Evolutionary conservation across 2,329 filamentous ascomycete species (phyloP).

Genomic region (Phyllosticta capitalensis): DNA sequence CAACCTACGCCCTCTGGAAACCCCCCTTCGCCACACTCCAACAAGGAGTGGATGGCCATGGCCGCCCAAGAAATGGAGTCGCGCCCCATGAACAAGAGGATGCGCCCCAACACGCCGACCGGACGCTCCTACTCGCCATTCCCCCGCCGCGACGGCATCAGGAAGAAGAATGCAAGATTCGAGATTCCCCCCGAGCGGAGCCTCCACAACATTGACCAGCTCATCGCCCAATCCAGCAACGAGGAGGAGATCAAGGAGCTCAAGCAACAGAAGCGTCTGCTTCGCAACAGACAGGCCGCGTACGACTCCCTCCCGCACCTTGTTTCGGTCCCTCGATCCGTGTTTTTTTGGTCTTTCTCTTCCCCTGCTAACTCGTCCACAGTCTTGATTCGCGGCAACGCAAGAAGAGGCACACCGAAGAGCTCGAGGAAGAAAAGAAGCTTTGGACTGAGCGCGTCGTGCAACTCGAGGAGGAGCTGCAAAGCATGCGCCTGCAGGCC

Average conservation of each 20-base stretch:
- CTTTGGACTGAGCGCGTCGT: conserved; percentile 67
- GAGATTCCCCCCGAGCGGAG: conserved; percentile 93
- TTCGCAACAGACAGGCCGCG: conserved; percentile 95
- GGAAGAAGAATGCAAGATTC: conserved; percentile 98
- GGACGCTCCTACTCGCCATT: conserved; percentile 63
- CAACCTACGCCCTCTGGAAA: conserved; percentile 32
- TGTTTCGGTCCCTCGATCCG: conserved; percentile 35
- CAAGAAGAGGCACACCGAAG: conserved; percentile 97
- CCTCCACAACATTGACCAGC: conserved; percentile 84
- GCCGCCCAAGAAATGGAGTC: conserved; percentile 42
- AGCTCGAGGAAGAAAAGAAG: conserved; percentile 95
- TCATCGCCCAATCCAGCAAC: conserved; percentile 80
- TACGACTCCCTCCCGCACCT: conserved; percentile 37
- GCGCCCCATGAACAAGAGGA: conserved; percentile 41
- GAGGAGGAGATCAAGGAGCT: conserved; percentile 95
- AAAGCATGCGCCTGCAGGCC: conserved; percentile 55
- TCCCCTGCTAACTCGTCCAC: conserved; percentile 27
- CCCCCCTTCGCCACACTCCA: conserved; percentile 53
- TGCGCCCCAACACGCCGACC: conserved; percentile 59
- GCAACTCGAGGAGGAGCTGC: conserved; percentile 69
- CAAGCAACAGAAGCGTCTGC: conserved; percentile 92
- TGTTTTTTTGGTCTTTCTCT: conserved; percentile 22
- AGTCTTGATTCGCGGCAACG: conserved; percentile 93
- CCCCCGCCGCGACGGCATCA: conserved; percentile 72
- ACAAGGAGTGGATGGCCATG: conserved; percentile 48